Percentiles rank a stretch among this genome's conserved stretches.
Evolutionary conservation across 2,329 filamentous ascomycete species (phyloP).

Genomic region (Penicillium freii): DNA sequence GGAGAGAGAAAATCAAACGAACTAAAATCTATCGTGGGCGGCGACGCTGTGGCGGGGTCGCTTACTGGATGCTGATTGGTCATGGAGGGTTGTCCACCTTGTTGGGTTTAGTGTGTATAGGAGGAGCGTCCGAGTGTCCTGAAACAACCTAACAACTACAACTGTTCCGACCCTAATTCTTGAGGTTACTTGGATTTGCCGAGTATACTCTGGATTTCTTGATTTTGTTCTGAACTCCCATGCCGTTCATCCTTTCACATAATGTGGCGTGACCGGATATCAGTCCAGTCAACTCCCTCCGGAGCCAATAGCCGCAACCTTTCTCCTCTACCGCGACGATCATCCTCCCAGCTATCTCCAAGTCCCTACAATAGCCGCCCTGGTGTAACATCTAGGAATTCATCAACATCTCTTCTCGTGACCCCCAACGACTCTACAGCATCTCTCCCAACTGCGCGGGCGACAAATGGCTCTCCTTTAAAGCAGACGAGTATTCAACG

Average conservation of each 20-base stretch:
- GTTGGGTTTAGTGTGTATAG: constrained; percentile 27
- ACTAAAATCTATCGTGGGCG: constrained; percentile 12
- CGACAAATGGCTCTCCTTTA: constrained; percentile 66
- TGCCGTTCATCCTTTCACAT: constrained; percentile 14
- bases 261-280: constrained; percentile 92
- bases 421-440: constrained; percentile 71
- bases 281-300: constrained; percentile 65
- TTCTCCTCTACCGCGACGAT: constrained; percentile 67
- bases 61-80: constrained; percentile 9
- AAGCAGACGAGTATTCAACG: constrained; percentile 55
- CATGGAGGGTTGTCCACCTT: constrained; percentile 22
- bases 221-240: background rate
- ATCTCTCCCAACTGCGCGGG: constrained; percentile 66
- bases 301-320: constrained; percentile 62
- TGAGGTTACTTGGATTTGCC: background rate
- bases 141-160: background rate
- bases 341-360: constrained; percentile 67
- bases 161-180: background rate
- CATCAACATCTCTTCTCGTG: constrained; percentile 72
- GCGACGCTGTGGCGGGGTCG: constrained; percentile 9
- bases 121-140: constrained; percentile 13
- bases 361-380: constrained; percentile 67
- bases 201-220: background rate
- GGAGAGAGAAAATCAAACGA: constrained; percentile 23
- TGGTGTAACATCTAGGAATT: constrained; percentile 67